phyloP scores from a whole-genome alignment of 2,329 filamentous ascomycete species.

The Shiraia sp. region DNA sequence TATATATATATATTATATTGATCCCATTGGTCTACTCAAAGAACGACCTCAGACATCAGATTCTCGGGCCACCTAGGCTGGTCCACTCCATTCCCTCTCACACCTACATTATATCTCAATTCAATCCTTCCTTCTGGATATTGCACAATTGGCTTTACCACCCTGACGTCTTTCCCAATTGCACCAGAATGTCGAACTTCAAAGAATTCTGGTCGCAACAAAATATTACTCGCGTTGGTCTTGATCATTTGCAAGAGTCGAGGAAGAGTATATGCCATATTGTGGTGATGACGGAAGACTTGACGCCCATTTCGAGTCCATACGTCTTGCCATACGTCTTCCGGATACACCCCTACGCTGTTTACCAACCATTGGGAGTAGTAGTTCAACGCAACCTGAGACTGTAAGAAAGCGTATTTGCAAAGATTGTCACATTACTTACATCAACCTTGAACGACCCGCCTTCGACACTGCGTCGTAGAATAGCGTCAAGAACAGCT shows the following conservation, averaged over 20 bases:
- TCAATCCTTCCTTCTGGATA: constrained; percentile 37
- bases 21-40: constrained; percentile 7
- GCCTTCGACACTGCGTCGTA: constrained; percentile 45
- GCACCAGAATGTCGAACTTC: constrained; percentile 46
- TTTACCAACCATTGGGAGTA: constrained; percentile 44
- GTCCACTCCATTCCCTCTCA: constrained; percentile 56
- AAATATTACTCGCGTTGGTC: constrained; percentile 41
- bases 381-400: constrained; percentile 41
- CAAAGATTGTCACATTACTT: constrained; percentile 17
- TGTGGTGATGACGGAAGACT: constrained; percentile 57
- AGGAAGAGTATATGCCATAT: constrained; percentile 51
- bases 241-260: constrained; percentile 47
- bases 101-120: constrained; percentile 54
- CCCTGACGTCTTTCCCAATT: constrained; percentile 44
- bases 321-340: constrained; percentile 53
- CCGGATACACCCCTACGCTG: constrained; percentile 40
- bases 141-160: constrained; percentile 51
- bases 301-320: constrained; percentile 52
- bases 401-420: not conserved
- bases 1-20: no score
- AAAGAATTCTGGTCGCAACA: constrained; percentile 57
- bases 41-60: constrained; percentile 46
- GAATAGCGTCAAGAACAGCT: constrained; percentile 49
- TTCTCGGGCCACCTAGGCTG: constrained; percentile 53
- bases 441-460: constrained; percentile 50